These are phyloP conservation scores for Fusarium sp. DNA, from an alignment of 2,329 filamentous ascomycete species.

Conservation along the genomic window DNA sequence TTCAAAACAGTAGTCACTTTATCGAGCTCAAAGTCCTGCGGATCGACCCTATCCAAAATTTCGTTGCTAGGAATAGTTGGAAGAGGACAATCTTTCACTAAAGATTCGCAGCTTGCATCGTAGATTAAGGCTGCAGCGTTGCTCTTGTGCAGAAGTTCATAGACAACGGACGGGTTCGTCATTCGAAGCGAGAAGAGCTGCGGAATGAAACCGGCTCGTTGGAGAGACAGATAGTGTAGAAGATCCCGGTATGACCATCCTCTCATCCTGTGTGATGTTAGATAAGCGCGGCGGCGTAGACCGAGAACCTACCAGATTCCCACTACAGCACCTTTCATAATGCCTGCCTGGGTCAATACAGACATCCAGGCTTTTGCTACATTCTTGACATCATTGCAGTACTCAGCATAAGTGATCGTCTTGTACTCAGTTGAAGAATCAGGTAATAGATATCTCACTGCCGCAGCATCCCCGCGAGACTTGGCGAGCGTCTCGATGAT, in stretches of 20 bases:
- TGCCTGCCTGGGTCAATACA: neutral
- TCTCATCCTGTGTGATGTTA: neutral
- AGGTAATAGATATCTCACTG: neutral
- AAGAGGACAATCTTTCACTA: neutral
- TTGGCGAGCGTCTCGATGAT: neutral
- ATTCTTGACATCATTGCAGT: neutral
- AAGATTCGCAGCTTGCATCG: neutral
- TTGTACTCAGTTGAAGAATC: neutral
- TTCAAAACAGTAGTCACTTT: neutral
- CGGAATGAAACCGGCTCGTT: neutral
- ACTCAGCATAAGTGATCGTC: neutral
- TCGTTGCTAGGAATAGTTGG: neutral
- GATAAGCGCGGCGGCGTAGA: accelerated
- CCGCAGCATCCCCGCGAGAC: neutral
- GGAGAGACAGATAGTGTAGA: neutral
- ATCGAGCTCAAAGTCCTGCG: neutral
- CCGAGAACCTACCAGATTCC: neutral
- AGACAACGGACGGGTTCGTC: neutral
- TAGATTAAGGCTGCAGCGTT: neutral
- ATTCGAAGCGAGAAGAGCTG: slow-evolving; percentile 1
- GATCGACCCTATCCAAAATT: accelerated
- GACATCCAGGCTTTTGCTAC: neutral
- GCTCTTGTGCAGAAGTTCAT: neutral
- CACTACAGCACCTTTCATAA: neutral
- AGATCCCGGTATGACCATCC: slow-evolving; percentile 9